Conservation (phyloP, 345 rosid genomes). For the Streptanthus diversifolius region DNA sequence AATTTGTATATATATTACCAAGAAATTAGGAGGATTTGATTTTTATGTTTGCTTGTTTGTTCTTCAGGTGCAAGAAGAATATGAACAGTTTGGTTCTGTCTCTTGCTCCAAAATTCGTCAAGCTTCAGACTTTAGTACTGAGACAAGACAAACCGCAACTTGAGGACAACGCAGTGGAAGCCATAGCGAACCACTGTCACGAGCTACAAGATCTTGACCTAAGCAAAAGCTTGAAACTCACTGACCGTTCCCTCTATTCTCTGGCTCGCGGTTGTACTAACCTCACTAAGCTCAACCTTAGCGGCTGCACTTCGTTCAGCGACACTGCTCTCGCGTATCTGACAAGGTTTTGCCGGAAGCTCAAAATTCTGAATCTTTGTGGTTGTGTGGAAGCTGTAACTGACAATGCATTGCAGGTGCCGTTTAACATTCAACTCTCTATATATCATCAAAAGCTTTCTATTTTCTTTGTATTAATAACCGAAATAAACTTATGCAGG, state of each 20-base stretch:
- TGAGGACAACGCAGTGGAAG: constrained; percentile 72
- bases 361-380: constrained; percentile 82
- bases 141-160: constrained; percentile 92
- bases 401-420: constrained; percentile 77
- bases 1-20: neutral
- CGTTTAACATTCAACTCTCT: neutral
- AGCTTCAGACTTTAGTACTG: constrained; percentile 61
- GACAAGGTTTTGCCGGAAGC: constrained; percentile 52
- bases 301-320: constrained; percentile 78
- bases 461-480: neutral
- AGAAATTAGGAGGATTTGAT: constrained; percentile 4
- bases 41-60: neutral
- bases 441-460: neutral
- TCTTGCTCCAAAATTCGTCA: constrained; percentile 74
- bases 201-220: constrained; percentile 85
- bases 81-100: constrained; percentile 83
- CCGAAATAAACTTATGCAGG: constrained; percentile 40
- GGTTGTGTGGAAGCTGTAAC: constrained; percentile 87
- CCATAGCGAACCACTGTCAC: constrained; percentile 65
- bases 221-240: constrained; percentile 93
- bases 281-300: constrained; percentile 82
- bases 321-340: constrained; percentile 57
- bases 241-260: constrained; percentile 59
- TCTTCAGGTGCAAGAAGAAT: constrained; percentile 70
- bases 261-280: constrained; percentile 78